phyloP scores from a whole-genome alignment of 2,329 filamentous ascomycete species.

The Microascus cirrosus region DNA sequence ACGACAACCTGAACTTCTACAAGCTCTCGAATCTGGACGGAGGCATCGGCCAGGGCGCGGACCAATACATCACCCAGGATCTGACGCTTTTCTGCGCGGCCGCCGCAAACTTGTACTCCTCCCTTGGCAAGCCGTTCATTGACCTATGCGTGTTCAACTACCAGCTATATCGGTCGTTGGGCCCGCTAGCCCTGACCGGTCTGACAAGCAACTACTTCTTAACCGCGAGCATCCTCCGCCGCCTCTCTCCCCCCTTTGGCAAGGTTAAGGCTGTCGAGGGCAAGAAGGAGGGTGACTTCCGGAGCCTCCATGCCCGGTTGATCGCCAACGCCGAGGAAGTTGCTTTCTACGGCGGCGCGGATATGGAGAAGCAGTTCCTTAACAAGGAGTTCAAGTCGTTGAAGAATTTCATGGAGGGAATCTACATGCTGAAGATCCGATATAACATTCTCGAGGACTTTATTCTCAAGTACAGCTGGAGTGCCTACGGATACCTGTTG shows the following conservation, averaged over 20 bases:
- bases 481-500: constrained; percentile 88
- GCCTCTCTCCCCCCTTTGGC: constrained; percentile 87
- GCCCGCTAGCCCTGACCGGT: constrained; percentile 75
- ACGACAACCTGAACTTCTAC: constrained; percentile 92
- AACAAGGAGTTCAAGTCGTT: constrained; percentile 87
- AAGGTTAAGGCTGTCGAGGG: constrained; percentile 95
- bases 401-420: constrained; percentile 94
- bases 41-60: constrained; percentile 80
- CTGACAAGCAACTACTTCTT: constrained; percentile 88
- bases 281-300: constrained; percentile 88
- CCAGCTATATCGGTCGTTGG: constrained; percentile 84
- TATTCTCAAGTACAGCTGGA: constrained; percentile 97
- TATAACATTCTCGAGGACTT: constrained; percentile 99
- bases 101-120: constrained; percentile 88
- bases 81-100: constrained; percentile 90
- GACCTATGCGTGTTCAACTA: constrained; percentile 97
- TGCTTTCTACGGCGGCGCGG: constrained; percentile 91
- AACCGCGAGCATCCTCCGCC: constrained; percentile 80
- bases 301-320: constrained; percentile 77
- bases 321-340: constrained; percentile 97
- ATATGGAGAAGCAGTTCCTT: constrained; percentile 88
- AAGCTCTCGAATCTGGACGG: constrained; percentile 89
- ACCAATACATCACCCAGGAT: constrained; percentile 97
- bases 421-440: constrained; percentile 93
- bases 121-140: constrained; percentile 94